A percentile compares a stretch with the other conserved stretches of the same genome.
Evolutionary conservation across 805 yeast species (phyloP).

Genomic region (Cyberlindnera misumaiensis): DNA sequence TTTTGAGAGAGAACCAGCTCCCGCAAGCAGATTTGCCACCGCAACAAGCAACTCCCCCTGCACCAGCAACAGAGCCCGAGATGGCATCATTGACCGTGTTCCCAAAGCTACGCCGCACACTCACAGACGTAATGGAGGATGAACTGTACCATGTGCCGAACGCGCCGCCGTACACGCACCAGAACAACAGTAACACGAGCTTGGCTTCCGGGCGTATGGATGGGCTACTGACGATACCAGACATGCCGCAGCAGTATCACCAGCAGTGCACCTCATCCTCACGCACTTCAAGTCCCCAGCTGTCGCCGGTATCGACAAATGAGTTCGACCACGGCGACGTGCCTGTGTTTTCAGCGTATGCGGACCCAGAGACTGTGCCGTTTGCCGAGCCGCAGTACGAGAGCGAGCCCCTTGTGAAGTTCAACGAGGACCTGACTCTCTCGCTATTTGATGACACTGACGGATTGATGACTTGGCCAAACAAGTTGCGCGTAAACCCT

Average conservation of each 20-base stretch:
- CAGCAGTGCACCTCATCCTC: constrained; percentile 1
- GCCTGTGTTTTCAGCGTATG: constrained; percentile 2
- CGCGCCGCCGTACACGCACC: constrained; percentile 2
- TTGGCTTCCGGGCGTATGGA: constrained; percentile 2
- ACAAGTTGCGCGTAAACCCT: not conserved
- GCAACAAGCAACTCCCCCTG: constrained; percentile 1
- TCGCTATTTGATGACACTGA: constrained; percentile 3
- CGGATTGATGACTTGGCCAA: constrained; percentile 2
- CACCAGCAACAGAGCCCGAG: not conserved
- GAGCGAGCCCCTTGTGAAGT: constrained; percentile 16
- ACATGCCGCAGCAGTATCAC: constrained; percentile 2
- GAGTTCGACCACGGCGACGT: constrained; percentile 4
- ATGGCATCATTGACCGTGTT: constrained; percentile 45
- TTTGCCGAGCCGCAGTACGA: constrained; percentile 4
- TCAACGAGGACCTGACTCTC: constrained; percentile 22
- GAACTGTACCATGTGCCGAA: constrained; percentile 40
- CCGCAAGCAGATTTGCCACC: constrained; percentile 3
- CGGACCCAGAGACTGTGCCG: constrained; percentile 1
- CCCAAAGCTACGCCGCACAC: constrained; percentile 44
- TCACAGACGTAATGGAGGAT: constrained; percentile 55
- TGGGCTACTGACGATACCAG: constrained; percentile 3
- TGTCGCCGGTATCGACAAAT: constrained; percentile 13
- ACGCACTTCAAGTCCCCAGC: constrained; percentile 1
- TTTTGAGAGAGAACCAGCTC: too few relatives aligned
- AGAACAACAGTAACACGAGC: constrained; percentile 3